Evolutionary conservation across 371 early-diverging fungal species (phyloP).

Genomic region (Rhizopus arrhizus): DNA sequence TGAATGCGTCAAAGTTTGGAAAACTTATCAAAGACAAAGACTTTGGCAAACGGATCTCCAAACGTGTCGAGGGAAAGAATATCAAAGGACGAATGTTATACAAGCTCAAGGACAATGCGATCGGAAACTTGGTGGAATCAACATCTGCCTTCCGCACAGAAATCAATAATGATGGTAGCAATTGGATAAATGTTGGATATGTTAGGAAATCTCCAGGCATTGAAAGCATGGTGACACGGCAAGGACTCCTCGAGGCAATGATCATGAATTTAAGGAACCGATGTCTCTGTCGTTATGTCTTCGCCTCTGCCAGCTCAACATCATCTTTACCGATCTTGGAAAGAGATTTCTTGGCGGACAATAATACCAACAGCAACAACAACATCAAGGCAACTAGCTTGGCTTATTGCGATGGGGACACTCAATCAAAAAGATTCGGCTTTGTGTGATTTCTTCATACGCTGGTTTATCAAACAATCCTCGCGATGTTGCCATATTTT

Average conservation of each 20-base stretch:
- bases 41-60: background rate
- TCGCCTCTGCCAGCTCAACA: background rate
- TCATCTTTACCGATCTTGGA: background rate
- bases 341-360: background rate
- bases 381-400: background rate
- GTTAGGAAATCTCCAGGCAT: background rate
- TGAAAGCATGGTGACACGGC: background rate
- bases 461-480: constrained; percentile 13
- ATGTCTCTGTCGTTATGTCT: background rate
- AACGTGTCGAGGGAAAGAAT: background rate
- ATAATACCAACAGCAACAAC: background rate
- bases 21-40: constrained; percentile 11
- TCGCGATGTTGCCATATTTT: constrained; percentile 2
- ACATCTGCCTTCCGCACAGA: background rate
- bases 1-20: background rate
- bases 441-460: constrained; percentile 18
- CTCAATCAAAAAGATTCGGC: constrained; percentile 13
- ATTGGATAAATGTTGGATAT: background rate
- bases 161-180: background rate
- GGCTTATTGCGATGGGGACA: background rate
- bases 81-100: background rate
- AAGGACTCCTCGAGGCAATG: background rate
- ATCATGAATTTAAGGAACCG: background rate
- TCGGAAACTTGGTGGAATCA: background rate
- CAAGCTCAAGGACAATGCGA: background rate